Evolutionary conservation across 371 early-diverging fungal genomes (phyloP).

Genomic region (Cladochytrium tenue): DNA sequence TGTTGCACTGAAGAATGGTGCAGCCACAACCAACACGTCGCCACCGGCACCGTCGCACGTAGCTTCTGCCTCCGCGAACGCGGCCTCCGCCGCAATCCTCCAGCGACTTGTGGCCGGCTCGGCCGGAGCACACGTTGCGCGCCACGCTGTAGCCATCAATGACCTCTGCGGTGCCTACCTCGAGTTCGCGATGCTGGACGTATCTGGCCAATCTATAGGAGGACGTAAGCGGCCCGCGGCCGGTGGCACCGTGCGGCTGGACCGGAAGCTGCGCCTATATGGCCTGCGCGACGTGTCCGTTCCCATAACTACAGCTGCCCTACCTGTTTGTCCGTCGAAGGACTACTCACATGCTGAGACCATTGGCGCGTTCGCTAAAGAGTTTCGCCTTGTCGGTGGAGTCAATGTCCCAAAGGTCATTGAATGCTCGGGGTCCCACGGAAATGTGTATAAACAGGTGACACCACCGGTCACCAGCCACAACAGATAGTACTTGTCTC

Average conservation of each 20-base stretch:
- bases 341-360: slow-evolving; percentile 25
- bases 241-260: slow-evolving; percentile 11
- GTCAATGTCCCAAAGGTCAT: slow-evolving; percentile 47
- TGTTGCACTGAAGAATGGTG: slow-evolving; percentile 47
- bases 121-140: background rate
- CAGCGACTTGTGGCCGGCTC: slow-evolving; percentile 6
- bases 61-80: slow-evolving; percentile 4
- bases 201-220: background rate
- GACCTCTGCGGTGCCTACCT: slow-evolving; percentile 37
- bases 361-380: slow-evolving; percentile 23
- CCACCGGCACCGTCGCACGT: too few relatives aligned
- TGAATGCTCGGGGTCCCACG: slow-evolving; percentile 33
- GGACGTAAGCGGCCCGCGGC: slow-evolving; percentile 1
- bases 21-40: slow-evolving; percentile 8
- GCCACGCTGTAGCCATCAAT: slow-evolving; percentile 18
- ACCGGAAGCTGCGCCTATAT: slow-evolving; percentile 12
- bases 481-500: background rate
- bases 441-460: slow-evolving; percentile 32
- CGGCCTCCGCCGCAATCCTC: slow-evolving; percentile 15
- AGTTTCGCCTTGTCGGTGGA: slow-evolving; percentile 39
- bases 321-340: slow-evolving; percentile 11
- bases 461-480: background rate
- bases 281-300: slow-evolving; percentile 10
- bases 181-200: slow-evolving; percentile 20
- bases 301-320: slow-evolving; percentile 24